phyloP scores from a whole-genome alignment of 2,329 filamentous ascomycete genomes.

The Laburnicola sp. region DNA sequence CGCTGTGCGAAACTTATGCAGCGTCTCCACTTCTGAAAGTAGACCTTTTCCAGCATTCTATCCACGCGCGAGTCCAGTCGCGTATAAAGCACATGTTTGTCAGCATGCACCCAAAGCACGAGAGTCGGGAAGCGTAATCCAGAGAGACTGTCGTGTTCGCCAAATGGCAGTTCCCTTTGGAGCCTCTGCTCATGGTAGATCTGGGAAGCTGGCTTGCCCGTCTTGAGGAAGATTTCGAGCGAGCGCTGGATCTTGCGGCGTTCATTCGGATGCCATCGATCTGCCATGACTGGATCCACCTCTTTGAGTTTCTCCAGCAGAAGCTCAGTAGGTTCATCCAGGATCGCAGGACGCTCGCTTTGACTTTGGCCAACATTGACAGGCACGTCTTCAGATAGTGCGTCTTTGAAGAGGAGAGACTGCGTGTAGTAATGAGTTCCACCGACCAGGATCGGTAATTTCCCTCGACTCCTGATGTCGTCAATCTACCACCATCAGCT shows the following conservation, averaged over 20 bases:
- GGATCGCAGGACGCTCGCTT: slow-evolving; percentile 63
- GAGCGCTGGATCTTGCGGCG: slow-evolving; percentile 85
- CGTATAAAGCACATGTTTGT: slow-evolving; percentile 66
- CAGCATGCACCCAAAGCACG: slow-evolving; percentile 85
- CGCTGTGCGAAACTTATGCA: slow-evolving; percentile 54
- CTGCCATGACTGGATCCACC: slow-evolving; percentile 87
- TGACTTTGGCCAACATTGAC: slow-evolving; percentile 29
- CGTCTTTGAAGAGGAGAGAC: slow-evolving; percentile 78
- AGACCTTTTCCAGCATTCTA: slow-evolving; percentile 75
- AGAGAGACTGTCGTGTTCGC: neutral
- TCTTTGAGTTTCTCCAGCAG: slow-evolving; percentile 73
- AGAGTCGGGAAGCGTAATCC: slow-evolving; percentile 61
- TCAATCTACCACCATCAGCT: slow-evolving; percentile 57
- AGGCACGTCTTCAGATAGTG: slow-evolving; percentile 57
- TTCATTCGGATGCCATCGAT: slow-evolving; percentile 92
- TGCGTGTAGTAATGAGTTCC: slow-evolving; percentile 97
- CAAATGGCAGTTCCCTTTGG: slow-evolving; percentile 35
- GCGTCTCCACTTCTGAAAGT: slow-evolving; percentile 62
- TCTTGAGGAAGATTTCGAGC: slow-evolving; percentile 84
- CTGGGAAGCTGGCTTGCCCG: slow-evolving; percentile 78
- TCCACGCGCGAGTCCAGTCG: slow-evolving; percentile 79
- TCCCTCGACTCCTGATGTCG: slow-evolving; percentile 77
- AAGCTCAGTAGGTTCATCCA: slow-evolving; percentile 70
- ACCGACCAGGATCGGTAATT: slow-evolving; percentile 86
- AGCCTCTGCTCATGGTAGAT: slow-evolving; percentile 76